Evolutionary conservation across 148 eudicot genomes (phyloP).

Genomic region (Camellia lanceoleosa): DNA sequence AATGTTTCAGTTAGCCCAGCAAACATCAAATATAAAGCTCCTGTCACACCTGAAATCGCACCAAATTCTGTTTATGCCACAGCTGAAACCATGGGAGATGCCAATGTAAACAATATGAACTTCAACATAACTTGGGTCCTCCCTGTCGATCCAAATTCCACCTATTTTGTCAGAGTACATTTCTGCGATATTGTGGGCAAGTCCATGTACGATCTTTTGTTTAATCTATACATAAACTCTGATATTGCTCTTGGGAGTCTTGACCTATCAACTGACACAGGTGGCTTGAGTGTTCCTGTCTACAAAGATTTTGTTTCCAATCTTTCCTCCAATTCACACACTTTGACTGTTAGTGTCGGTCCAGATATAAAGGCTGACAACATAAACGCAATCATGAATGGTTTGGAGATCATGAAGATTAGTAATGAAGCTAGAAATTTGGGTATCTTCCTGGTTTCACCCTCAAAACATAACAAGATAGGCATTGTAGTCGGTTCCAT

Average conservation of each 20-base stretch:
- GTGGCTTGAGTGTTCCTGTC: constrained; percentile 61
- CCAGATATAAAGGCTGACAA: constrained; percentile 61
- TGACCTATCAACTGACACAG: constrained; percentile 61
- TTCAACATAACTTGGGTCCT: constrained; percentile 95
- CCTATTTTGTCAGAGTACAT: constrained; percentile 71
- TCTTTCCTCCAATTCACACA: constrained; percentile 40
- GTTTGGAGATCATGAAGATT: constrained; percentile 85
- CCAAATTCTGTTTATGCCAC: constrained; percentile 92
- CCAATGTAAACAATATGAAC: constrained; percentile 57
- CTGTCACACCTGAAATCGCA: constrained; percentile 56
- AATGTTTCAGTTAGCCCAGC: constrained; percentile 64
- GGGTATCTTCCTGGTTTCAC: constrained; percentile 54
- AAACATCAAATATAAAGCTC: constrained; percentile 46
- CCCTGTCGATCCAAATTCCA: constrained; percentile 67
- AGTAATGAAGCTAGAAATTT: constrained; percentile 85
- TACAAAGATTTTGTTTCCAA: constrained; percentile 81
- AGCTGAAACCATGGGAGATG: constrained; percentile 81
- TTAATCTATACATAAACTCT: constrained; percentile 77
- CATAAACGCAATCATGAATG: constrained; percentile 65
- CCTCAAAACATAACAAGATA: constrained; percentile 34
- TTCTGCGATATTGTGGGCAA: constrained; percentile 82
- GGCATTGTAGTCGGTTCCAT: constrained; percentile 50
- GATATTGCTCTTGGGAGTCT: constrained; percentile 54
- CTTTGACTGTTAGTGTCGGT: constrained; percentile 74
- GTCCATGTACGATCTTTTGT: constrained; percentile 62